phyloP scores from a whole-genome alignment of 495 filamentous ascomycete species.

The Neurospora sp. region DNA sequence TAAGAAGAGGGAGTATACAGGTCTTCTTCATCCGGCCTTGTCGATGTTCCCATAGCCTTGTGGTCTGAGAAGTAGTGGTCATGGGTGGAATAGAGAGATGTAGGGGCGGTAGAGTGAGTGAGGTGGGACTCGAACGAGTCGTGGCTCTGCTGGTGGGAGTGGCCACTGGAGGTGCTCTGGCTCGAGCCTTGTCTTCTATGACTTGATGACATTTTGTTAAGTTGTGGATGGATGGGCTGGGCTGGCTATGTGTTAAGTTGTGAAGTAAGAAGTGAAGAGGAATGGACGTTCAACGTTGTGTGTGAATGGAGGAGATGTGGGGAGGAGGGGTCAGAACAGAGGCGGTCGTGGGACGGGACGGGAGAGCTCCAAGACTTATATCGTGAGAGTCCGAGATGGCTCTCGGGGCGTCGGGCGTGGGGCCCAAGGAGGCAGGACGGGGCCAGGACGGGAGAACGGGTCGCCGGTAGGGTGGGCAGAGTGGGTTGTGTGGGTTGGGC shows the following conservation, averaged over 20 bases:
- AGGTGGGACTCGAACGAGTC: conserved; percentile 48
- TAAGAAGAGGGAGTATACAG: not conserved
- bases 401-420: not conserved
- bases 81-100: conserved; percentile 45
- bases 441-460: not conserved
- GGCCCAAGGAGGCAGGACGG: not conserved
- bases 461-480: not conserved
- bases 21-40: conserved; percentile 5
- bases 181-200: conserved; percentile 24
- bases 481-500: not conserved
- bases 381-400: not conserved
- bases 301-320: conserved; percentile 1
- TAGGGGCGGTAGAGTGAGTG: conserved; percentile 52
- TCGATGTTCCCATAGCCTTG: conserved; percentile 29
- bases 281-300: not conserved
- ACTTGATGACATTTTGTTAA: conserved; percentile 14
- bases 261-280: conserved; percentile 1
- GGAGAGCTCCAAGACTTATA: not conserved
- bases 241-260: not conserved
- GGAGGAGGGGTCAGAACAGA: conserved; percentile 7
- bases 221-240: not conserved
- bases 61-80: conserved; percentile 32
- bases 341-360: not conserved
- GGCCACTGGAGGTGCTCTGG: conserved; percentile 42
- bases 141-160: conserved; percentile 45